These are phyloP conservation scores for Stemphylium lycopersici DNA, from an alignment of 2,329 filamentous ascomycete species.

Conservation along the genomic window DNA sequence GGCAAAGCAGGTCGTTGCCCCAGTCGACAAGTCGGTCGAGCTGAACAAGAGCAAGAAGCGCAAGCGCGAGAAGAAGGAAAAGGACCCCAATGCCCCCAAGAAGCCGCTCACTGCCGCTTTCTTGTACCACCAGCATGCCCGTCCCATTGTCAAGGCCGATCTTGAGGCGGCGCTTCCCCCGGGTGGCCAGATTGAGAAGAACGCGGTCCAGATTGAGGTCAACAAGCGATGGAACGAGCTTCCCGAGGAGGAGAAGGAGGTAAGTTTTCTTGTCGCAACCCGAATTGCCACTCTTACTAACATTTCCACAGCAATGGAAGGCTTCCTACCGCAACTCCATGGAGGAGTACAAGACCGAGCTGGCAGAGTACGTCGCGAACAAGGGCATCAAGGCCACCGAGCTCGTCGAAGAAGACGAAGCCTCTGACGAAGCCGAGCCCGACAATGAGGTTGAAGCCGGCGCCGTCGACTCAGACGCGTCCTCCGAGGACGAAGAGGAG, in stretches of 20 bases:
- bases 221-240: constrained; percentile 85
- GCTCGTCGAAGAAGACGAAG: constrained; percentile 50
- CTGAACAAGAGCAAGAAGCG: constrained; percentile 61
- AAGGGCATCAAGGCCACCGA: constrained; percentile 49
- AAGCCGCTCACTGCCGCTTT: constrained; percentile 93
- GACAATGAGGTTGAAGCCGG: constrained; percentile 44
- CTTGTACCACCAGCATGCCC: constrained; percentile 88
- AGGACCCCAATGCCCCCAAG: constrained; percentile 92
- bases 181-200: constrained; percentile 76
- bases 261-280: constrained; percentile 43
- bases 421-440: constrained; percentile 27
- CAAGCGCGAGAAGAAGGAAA: constrained; percentile 79
- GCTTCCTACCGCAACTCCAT: constrained; percentile 61
- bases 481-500: constrained; percentile 42
- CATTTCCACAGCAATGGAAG: constrained; percentile 39
- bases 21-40: constrained; percentile 18
- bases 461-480: constrained; percentile 51
- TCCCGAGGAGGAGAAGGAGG: constrained; percentile 73
- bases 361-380: constrained; percentile 62
- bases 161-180: constrained; percentile 55
- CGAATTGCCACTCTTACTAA: background rate
- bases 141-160: constrained; percentile 79
- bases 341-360: constrained; percentile 61
- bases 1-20: constrained; percentile 27
- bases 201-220: constrained; percentile 85